Base-by-base conservation (phyloP, 352 stramenopile species). In the Phytophthora boehmeriae region DNA sequence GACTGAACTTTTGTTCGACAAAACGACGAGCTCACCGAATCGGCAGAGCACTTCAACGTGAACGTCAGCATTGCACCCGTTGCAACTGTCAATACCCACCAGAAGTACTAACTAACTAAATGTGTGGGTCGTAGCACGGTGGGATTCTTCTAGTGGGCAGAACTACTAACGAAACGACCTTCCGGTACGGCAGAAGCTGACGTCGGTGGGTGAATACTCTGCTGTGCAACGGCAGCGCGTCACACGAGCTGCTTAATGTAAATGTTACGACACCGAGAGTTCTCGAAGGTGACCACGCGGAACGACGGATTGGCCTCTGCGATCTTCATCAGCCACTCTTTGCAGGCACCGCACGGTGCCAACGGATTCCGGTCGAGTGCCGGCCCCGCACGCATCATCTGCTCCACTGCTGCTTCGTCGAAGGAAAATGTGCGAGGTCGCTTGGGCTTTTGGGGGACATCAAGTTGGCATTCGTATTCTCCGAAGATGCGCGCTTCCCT, bases 251-350 rank as follows among this genome's bases (percentile, higher is more conserved):
- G 87, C 44, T 83, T 89, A 49, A 94, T 78, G 71, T 98, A 98
- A 16, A 98, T 78, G 54, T 88, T 97, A 51, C 91, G 89, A 66
- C 95, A 99, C 35, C 89, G 77, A 27, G 84, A 78, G 77, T 98
- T 97, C 46, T 97, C 97, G 55, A 99, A 99, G 19, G 96, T 99
- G 14, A 99, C 71, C 39, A 99, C 93, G 53, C 92, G 93, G 67
- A 99, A 99, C 39, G 96, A 89, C 46, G 97, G 97, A 65, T 99
- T 99, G 13, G 92, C 92, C 76, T 99, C 96, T 5, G 96, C 96
- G 64, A 99, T 99, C 76, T 99, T 99, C 59, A 99, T 97, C 28
- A 99, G 83, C 97, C 97, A 99, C 71, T 99, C 97, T 66, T 98
- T 99, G 82, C 97, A 99, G 11, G 96, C 94, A 14, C 97, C 97